Base-by-base conservation (phyloP, 2,329 filamentous ascomycete genomes). In the Nannizziopsis barbatae region DNA sequence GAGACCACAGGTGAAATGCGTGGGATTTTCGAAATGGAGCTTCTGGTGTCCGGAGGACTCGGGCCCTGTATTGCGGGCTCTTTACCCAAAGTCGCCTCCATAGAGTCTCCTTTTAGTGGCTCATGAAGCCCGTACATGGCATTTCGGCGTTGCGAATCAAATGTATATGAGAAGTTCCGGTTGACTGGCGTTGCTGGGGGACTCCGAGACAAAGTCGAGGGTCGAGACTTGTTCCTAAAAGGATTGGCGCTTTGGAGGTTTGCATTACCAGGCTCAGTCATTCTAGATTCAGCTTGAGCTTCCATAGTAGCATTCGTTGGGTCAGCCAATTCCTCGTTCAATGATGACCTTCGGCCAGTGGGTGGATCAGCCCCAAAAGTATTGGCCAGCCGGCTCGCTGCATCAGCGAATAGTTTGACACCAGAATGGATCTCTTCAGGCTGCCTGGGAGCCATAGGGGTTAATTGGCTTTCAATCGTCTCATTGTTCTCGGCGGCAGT, bases 1-100 rank as follows among this genome's bases (percentile, higher is more conserved):
- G 49, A 45, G 11, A 41, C 41, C 2, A 32, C 32, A 5, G 54
- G 53, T 18, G 54, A 55, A 18, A 52, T 40, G 12, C 51, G 52
- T 27, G 54, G 52, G 20, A 54, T 55, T 35, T 33, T 55, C 6
- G 54, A 54, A 5, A 32, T 12, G 1, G 40, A 37, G 1, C 22
- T 35, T 10, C 35, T 45, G 3, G 33, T 45, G 31, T 41, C 39
- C 17, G 20, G 37, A 15, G 46, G 46, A 48, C 40, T 45, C 9
- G 32, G 14, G 22, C 42, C 15, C 7, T 32, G 40, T 15, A 40
- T 36, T 15, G 41, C 18, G 12, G 32, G 11, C 10, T 32, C 37
- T 38, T 38, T 42, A 10, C n/a, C 14, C 11, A 17, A 14, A 15
- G 37, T 5, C 7, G 14, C 36, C 3, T 45, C 27, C 7, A 14